A percentile compares a stretch with the other conserved stretches of the same genome.
phyloP scores from a whole-genome alignment of 768 basidiomycete species.

The Mycena alexandri region DNA sequence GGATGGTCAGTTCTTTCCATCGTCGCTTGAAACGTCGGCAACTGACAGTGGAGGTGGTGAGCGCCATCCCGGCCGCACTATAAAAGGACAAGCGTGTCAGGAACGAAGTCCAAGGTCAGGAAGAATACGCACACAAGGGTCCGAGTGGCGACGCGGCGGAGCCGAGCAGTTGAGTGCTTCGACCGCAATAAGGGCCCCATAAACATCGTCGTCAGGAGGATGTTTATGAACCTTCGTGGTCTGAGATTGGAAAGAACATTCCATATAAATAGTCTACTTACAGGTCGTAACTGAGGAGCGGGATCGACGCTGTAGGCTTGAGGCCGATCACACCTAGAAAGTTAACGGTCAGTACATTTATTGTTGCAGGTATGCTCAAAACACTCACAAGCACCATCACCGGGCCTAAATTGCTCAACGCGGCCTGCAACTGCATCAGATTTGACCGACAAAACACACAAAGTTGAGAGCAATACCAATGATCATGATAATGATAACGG shows the following conservation, averaged over 20 bases:
- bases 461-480: conserved; percentile 46
- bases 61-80: conserved; percentile 60
- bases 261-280: conserved; percentile 33
- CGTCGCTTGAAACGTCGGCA: not conserved
- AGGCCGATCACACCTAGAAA: conserved; percentile 57
- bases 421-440: conserved; percentile 44
- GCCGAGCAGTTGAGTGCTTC: conserved; percentile 46
- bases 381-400: conserved; percentile 52
- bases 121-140: conserved; percentile 56
- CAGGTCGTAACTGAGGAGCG: conserved; percentile 62
- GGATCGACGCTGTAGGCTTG: conserved; percentile 55
- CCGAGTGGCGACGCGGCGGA: conserved; percentile 55
- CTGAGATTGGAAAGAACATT: not conserved
- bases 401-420: conserved; percentile 48
- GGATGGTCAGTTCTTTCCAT: not conserved
- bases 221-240: conserved; percentile 46
- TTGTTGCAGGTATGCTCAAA: not conserved
- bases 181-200: conserved; percentile 59
- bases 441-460: not conserved
- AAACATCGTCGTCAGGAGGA: conserved; percentile 58
- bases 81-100: not conserved
- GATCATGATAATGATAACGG: conserved; percentile 54
- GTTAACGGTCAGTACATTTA: not conserved
- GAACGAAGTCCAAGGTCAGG: not conserved
- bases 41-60: conserved; percentile 61